phyloP scores from a whole-genome alignment of 2,329 filamentous ascomycete species.

The Cercospora sp. region DNA sequence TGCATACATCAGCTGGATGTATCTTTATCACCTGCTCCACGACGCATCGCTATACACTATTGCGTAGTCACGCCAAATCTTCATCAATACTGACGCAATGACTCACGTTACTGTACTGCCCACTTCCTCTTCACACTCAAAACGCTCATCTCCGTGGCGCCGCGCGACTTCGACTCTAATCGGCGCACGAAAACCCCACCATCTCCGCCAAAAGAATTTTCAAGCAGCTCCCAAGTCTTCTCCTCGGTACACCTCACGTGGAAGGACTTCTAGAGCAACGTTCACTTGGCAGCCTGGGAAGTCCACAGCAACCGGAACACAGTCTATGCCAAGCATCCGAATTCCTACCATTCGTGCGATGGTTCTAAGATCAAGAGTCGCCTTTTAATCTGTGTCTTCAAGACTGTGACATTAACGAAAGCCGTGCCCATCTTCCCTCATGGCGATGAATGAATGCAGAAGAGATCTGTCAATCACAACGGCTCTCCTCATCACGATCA shows the following conservation, averaged over 20 bases:
- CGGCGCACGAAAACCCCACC: neutral
- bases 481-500: no score
- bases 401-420: no score
- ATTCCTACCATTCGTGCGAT: neutral
- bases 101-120: neutral
- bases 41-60: no score
- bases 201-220: neutral
- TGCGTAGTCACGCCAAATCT: neutral
- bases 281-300: neutral
- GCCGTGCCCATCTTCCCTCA: no score
- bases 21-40: neutral
- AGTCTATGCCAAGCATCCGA: no score
- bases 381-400: no score
- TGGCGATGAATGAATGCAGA: no score
- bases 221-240: no score
- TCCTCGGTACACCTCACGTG: neutral
- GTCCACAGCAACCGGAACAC: neutral
- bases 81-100: neutral
- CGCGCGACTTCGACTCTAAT: neutral
- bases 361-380: no score
- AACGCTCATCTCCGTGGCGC: neutral
- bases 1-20: neutral
- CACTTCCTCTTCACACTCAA: neutral
- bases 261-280: neutral
- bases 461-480: no score